Base-by-base conservation (phyloP, 495 filamentous ascomycete species). In the Aspergillus heteromorphus region DNA sequence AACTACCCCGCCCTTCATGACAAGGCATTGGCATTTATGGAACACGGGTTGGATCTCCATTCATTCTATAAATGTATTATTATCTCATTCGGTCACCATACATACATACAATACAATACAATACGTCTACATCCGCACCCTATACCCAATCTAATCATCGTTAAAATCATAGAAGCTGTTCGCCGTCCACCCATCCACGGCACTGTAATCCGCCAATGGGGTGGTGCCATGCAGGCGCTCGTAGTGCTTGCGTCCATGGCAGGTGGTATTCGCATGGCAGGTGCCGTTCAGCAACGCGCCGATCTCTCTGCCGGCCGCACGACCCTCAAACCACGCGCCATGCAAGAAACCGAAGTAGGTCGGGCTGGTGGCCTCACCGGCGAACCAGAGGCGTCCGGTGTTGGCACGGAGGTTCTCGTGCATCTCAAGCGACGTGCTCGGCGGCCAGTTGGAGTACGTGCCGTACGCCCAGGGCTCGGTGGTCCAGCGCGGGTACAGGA, bases 271-370 rank as follows among this genome's bases (percentile, higher is more conserved):
- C 4, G 20, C 13, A 31, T 6, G 20, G 36, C 52, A 53, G 2
- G 23, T 31, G 13, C 27, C 48, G 16, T 57, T 14, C 21, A 61
- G n/a, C 16, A 67, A 18, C 20, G 77, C 59, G n/a, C 76, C 82
- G 51, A 86, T 74, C 17, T 73, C 65, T 56, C 70, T 58, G 1
- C 76, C 83, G 0, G 72, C 81, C 30, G 77, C 71, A 19, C 73
- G 69, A 0, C 84, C 84, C 67, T 86, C 83, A 40, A 77, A 83
- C 67, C 74, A 87, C 6, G 80, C 79, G 1, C 82, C 84, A 19
- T 89, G 87, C 65, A 90, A 64, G 64, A 86, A 89, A 0, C 86
- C 86, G 69, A 79, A 90, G 60, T 85, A 87, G 63, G 83, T 71
- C 10, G 80, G 70, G 51, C 81, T 87, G 0, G 84, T 87, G 27